Evolutionary conservation across 1,284 basidiomycete species (phyloP).

Genomic region (Jaminaea rosea): DNA sequence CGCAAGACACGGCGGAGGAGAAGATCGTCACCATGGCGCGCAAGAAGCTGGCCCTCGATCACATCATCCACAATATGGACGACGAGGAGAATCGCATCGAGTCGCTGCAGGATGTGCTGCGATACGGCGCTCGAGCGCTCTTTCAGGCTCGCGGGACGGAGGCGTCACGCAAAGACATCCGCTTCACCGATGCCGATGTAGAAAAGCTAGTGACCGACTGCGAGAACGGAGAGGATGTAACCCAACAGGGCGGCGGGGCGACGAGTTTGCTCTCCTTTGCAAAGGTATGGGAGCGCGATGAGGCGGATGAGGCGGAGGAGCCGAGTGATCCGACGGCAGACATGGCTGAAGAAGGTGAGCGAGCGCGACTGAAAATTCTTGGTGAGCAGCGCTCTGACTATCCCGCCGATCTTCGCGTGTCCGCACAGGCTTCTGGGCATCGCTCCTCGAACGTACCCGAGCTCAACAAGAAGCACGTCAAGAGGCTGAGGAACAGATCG

Average conservation of each 20-base stretch:
- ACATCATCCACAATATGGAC: conserved; percentile 41
- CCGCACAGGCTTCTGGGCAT: neutral
- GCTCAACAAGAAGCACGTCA: too few relatives aligned
- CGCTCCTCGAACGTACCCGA: neutral
- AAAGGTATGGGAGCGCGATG: conserved; percentile 41
- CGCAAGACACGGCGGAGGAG: conserved; percentile 48
- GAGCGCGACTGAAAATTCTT: too few relatives aligned
- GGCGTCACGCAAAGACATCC: conserved; percentile 36
- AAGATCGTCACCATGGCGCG: conserved; percentile 43
- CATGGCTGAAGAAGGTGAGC: conserved; percentile 21
- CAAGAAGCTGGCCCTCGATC: conserved; percentile 46
- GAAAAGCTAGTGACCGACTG: conserved; percentile 39
- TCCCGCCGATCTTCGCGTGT: too few relatives aligned
- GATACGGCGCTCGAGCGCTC: conserved; percentile 45
- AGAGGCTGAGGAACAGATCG: neutral
- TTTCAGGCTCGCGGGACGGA: conserved; percentile 42
- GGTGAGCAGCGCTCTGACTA: too few relatives aligned
- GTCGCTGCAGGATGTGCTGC: conserved; percentile 42
- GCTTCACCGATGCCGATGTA: conserved; percentile 42
- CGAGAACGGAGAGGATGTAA: conserved; percentile 14
- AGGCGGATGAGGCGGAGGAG: conserved; percentile 10
- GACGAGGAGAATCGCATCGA: conserved; percentile 32
- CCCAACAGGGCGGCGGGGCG: conserved; percentile 10
- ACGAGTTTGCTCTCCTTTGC: conserved; percentile 42
- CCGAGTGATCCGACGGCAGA: conserved; percentile 3